These are phyloP conservation scores for Clonostachys chloroleuca DNA, from an alignment of 2,329 filamentous ascomycete genomes.

Conservation along the genomic window DNA sequence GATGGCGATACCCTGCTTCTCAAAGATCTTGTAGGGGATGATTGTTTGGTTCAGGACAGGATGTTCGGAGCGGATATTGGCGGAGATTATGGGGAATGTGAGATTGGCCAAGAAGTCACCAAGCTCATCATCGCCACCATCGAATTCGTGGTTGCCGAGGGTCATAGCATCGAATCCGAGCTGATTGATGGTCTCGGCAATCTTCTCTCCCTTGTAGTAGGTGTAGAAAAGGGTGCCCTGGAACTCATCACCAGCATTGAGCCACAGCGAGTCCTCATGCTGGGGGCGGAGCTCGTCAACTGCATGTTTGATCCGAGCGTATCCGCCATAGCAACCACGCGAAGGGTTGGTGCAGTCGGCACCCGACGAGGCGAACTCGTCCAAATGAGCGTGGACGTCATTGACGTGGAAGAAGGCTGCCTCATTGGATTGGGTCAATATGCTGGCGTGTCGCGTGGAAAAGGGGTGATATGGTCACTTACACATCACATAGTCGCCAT, in stretches of 20 bases:
- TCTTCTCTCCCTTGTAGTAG: conserved; percentile 66
- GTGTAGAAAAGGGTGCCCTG: conserved; percentile 65
- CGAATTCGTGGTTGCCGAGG: conserved; percentile 64
- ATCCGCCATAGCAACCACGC: conserved; percentile 59
- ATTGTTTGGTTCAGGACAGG: conserved; percentile 57
- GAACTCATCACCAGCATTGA: conserved; percentile 67
- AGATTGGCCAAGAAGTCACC: conserved; percentile 58
- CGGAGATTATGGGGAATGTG: conserved; percentile 60
- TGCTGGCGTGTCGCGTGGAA: no score
- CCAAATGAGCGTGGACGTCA: conserved; percentile 64
- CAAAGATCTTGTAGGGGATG: conserved; percentile 62
- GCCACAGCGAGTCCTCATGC: conserved; percentile 56
- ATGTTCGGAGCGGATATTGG: conserved; percentile 58
- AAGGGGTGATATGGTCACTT: no score
- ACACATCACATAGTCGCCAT: no score
- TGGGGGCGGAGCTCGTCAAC: conserved; percentile 51
- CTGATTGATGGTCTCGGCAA: conserved; percentile 61
- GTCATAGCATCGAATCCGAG: conserved; percentile 65
- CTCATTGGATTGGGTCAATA: no score
- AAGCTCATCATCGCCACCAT: conserved; percentile 58
- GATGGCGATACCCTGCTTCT: conserved; percentile 56
- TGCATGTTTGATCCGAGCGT: conserved; percentile 58
- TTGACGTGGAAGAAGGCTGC: conserved; percentile 63
- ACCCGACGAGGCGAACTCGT: conserved; percentile 56
- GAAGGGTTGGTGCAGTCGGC: conserved; percentile 54